Base-by-base conservation (phyloP, 129 eudicot species). In the Helianthus tuberosus region DNA sequence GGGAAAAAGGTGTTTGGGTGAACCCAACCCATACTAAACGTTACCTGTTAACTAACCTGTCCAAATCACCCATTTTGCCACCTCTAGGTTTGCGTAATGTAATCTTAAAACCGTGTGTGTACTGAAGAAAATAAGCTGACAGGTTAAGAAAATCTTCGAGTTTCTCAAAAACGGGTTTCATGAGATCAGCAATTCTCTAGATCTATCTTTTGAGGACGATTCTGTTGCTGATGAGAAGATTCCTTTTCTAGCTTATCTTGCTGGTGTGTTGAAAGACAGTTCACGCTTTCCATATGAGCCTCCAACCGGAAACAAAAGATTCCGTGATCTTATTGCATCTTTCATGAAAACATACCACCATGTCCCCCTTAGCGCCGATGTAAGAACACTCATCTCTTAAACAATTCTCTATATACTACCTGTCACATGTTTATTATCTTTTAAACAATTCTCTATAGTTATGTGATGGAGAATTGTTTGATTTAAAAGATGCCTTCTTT, bases 141-240 rank as follows among this genome's bases (percentile, higher is more conserved):
- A 94, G 98, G 98, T 94, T 9, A 94, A 94, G 83, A 88, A 80
- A 80, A 90, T 94, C 8, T 94, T 90, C 80, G 96, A 90, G 83
- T 94, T 90, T 80, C 89, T 94, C 75, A 86, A 80, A 64, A 88
- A 91, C 32, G 97, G 91, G 64, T 94, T 87, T 83, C 87, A 88
- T 3, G 98, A 86, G 41, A 86, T 94, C 79, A 88, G 83, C 88
- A 90, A 86, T 71, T 90, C 96, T 64, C 78, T 94, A 68, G 98
- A 94, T 81, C 72, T 94, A 76, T 94, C 86, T 4, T 94, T 94
- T 69, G 87, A 80, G 62, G 97, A 90, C 74, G 96, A 90, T 74
- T 82, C 97, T 59, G 97, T 90, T 52, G 98, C 98, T 3, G 98
- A 94, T 80, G 98, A 94, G 87, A 94, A 94, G 78, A 94, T 94